Conservation (phyloP, 1,284 basidiomycete genomes). For the Pholiota adiposa region DNA sequence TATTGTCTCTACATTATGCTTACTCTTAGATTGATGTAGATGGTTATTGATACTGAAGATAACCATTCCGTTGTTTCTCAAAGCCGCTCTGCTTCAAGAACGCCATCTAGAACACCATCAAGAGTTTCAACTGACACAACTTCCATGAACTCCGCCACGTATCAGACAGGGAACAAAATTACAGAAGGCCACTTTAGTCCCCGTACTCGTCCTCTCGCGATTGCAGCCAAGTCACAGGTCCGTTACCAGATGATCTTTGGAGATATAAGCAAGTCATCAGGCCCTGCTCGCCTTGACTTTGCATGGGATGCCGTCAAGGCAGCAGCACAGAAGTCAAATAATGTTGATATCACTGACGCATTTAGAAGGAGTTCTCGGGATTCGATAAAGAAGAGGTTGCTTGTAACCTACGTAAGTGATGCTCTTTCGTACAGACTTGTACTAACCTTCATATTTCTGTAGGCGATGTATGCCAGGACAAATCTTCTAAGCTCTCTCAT, state of each 20-base stretch:
- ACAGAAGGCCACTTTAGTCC: background rate
- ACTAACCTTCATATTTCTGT: background rate
- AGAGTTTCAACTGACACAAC: background rate
- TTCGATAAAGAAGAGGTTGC: background rate
- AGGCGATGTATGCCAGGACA: background rate
- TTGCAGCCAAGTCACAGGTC: background rate
- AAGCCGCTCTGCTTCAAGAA: too few species aligned
- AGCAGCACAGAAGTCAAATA: background rate
- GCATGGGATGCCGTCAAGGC: background rate
- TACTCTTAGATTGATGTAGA: too few species aligned
- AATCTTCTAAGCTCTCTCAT: background rate
- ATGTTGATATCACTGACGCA: background rate
- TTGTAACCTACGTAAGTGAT: background rate
- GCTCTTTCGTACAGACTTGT: background rate
- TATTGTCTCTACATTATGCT: too few species aligned
- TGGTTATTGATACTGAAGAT: too few species aligned
- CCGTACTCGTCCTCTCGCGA: background rate
- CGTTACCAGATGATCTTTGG: background rate
- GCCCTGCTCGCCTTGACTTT: background rate
- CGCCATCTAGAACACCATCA: background rate
- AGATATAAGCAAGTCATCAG: background rate
- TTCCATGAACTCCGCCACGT: background rate
- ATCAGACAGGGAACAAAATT: background rate
- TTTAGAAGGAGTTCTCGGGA: background rate
- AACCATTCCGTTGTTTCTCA: too few species aligned